Percentiles rank a stretch among this genome's conserved stretches.
Evolutionary conservation across 345 rosid genomes (phyloP).

Genomic region (Gossypium raimondii): DNA sequence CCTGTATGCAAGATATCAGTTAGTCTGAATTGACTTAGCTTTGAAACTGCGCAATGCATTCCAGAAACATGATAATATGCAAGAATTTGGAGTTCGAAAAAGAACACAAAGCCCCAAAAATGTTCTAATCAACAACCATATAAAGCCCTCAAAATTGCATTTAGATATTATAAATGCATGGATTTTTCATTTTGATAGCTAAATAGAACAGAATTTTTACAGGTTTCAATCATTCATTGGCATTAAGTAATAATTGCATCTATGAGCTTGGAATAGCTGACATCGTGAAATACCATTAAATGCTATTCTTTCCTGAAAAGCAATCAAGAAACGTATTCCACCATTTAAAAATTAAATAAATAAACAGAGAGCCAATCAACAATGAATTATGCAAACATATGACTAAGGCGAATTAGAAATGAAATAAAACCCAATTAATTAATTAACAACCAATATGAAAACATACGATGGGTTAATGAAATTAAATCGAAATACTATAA

Average conservation of each 20-base stretch:
- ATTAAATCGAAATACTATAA: too few relatives aligned
- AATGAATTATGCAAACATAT: neutral
- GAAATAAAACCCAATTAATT: neutral
- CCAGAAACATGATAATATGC: neutral
- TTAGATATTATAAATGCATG: neutral
- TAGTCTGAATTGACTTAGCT: constrained; percentile 3
- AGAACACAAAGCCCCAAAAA: neutral
- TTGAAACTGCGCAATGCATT: neutral
- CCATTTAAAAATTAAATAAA: neutral
- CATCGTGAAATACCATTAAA: neutral
- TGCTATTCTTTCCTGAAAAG: neutral
- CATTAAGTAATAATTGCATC: neutral
- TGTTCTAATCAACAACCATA: neutral
- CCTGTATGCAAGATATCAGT: constrained; percentile 43
- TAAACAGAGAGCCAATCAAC: too few relatives aligned
- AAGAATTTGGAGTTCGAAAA: neutral
- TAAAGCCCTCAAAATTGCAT: neutral
- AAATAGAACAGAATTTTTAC: neutral
- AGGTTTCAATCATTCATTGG: neutral
- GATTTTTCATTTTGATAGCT: neutral
- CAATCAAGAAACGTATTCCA: neutral
- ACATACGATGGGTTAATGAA: neutral
- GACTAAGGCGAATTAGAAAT: neutral
- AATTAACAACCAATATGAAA: neutral
- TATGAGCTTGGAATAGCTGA: neutral